Evolutionary conservation across 805 yeast species (phyloP).

Genomic region (Teunomyces pallodes): DNA sequence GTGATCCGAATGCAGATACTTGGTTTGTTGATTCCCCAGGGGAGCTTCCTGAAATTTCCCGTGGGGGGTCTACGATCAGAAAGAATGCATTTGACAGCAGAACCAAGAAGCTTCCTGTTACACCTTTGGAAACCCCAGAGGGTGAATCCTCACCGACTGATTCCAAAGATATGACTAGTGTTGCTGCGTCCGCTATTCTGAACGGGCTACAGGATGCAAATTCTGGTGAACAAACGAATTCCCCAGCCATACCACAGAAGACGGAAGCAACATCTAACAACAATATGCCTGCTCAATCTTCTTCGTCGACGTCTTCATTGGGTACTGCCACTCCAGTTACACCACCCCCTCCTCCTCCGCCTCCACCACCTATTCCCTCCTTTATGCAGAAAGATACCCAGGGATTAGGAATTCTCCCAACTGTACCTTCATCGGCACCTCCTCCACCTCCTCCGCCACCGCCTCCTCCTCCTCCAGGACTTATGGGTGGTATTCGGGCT

Average conservation of each 20-base stretch:
- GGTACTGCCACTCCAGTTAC: slow-evolving; percentile 1
- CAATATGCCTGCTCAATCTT: not conserved
- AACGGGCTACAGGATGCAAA: not conserved
- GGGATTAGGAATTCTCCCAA: not conserved
- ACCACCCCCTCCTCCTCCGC: slow-evolving; percentile 6
- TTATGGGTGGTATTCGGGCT: slow-evolving; percentile 7
- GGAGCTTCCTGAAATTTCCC: not conserved
- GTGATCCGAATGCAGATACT: not conserved
- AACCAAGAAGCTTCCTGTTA: not conserved
- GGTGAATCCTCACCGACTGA: not conserved
- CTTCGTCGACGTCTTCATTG: not conserved
- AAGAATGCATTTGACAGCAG: not conserved
- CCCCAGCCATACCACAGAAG: no score
- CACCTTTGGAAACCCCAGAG: not conserved
- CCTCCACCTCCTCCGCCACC: slow-evolving; percentile 19
- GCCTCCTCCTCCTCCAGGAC: slow-evolving; percentile 23
- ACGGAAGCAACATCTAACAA: not conserved
- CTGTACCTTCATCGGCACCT: slow-evolving; percentile 14
- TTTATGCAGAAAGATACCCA: not conserved
- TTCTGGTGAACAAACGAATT: no score
- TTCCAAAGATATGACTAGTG: not conserved
- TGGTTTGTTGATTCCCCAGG: not conserved
- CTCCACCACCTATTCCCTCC: not conserved
- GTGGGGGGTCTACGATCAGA: not conserved
- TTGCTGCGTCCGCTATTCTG: not conserved